phyloP scores from a whole-genome alignment of 2,329 filamentous ascomycete species.

The Teratosphaeria viscida region DNA sequence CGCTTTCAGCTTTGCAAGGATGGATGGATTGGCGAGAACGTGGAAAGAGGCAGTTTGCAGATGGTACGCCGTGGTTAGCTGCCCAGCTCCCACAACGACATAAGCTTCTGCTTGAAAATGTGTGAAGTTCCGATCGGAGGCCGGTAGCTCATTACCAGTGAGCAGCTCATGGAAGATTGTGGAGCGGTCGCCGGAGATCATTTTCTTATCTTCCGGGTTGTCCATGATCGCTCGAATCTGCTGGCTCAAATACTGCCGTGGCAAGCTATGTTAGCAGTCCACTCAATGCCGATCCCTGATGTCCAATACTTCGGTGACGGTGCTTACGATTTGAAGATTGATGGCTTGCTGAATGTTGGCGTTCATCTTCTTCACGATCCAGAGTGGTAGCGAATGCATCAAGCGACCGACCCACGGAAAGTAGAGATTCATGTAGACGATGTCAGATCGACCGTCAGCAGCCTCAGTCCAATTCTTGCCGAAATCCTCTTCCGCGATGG shows the following conservation, averaged over 20 bases:
- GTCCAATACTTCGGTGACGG: not conserved
- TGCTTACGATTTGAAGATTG: slow-evolving; percentile 1
- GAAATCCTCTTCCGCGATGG: not conserved
- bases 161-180: slow-evolving; percentile 3
- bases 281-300: too few relatives aligned
- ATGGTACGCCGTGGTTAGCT: slow-evolving; percentile 34
- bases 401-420: slow-evolving; percentile 18
- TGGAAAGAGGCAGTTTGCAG: slow-evolving; percentile 33
- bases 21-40: slow-evolving; percentile 25
- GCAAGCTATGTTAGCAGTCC: not conserved
- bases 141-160: slow-evolving; percentile 3
- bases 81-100: slow-evolving; percentile 36
- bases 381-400: slow-evolving; percentile 27
- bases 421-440: slow-evolving; percentile 4
- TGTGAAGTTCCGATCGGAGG: slow-evolving; percentile 25
- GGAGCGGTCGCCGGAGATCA: not conserved
- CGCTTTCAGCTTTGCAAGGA: slow-evolving; percentile 25
- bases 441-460: not conserved
- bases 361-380: slow-evolving; percentile 16
- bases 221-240: slow-evolving; percentile 1
- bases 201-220: not conserved
- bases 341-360: not conserved
- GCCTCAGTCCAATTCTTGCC: not conserved
- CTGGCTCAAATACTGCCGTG: not conserved
- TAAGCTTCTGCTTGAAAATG: slow-evolving; percentile 33